phyloP scores from a whole-genome alignment of 2,329 filamentous ascomycete species.

The Colletotrichum musicola region DNA sequence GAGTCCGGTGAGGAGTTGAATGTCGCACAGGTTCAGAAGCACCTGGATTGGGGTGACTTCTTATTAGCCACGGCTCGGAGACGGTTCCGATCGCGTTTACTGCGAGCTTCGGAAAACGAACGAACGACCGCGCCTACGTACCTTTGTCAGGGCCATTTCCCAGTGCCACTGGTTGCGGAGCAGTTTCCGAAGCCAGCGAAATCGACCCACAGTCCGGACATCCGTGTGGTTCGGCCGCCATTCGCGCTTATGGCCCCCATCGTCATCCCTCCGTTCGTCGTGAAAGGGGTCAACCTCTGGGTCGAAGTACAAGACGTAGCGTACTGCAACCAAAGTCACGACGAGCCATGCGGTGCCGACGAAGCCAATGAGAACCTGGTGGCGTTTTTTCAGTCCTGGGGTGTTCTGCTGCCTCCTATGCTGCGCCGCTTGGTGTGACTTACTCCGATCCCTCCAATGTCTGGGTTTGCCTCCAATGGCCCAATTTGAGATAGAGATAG shows the following conservation, averaged over 20 bases:
- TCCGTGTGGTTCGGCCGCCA: neutral
- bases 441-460: neutral
- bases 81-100: too few relatives aligned
- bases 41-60: neutral
- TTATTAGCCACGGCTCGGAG: too few relatives aligned
- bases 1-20: conserved; percentile 48
- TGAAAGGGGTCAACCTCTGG: neutral
- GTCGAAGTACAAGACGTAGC: neutral
- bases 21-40: conserved; percentile 35
- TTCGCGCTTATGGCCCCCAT: neutral
- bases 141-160: neutral
- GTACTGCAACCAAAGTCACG: neutral
- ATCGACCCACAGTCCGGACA: neutral
- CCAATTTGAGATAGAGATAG: too few relatives aligned
- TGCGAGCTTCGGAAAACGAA: too few relatives aligned
- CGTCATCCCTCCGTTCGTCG: neutral
- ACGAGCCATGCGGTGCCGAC: neutral
- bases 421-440: neutral
- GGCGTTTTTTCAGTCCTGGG: neutral
- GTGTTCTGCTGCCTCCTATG: neutral
- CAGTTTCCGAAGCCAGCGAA: neutral
- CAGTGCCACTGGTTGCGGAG: neutral
- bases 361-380: neutral
- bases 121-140: too few relatives aligned
- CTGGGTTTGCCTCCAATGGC: neutral